Evolutionary conservation across 202 grass and related monocot species (phyloP), one percentile per base, ranked within the genome.

Genomic region (Setaria viridis): DNA sequence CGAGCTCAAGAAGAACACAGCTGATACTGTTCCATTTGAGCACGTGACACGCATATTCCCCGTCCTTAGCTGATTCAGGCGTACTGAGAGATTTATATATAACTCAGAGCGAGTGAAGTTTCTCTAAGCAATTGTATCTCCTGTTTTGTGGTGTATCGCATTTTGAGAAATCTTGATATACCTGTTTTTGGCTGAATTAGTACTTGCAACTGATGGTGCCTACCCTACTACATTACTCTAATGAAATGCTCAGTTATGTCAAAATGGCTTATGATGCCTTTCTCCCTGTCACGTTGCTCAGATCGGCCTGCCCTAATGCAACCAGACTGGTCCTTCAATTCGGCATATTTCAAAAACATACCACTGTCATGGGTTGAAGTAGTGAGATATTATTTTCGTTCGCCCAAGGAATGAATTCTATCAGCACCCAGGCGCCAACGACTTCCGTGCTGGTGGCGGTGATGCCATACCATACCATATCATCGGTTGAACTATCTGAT

Each of bases 21-120:
- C 87, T 55, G 96, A 99, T 64, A 84, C 67, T 0, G 87, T 99
- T 67, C 91, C 91, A 0, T 94, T 96, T 20, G 91, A 99, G 82
- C 97, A 96, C 30, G 66, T 99, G 20, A 99, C 97, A 25, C 92
- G 93, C 72, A 93, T 99, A 81, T 99, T 95, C 74, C 93, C 97
- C 20, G 78, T 89, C 63, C 83, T 99, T 63, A 99, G 93, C 84
- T 99, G 86, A 98, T 89, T 85, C 63, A 78, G 54, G 72, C 79
- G 14, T 37, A 9, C 56, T 9, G 70, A 41, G 50, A 67, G 69
- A 63, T 68, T 39, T 50, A 29, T 39, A 55, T 49, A 80, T 63
- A 80, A 85, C 74, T 50, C n/a, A 51, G 81, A 87, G 46, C 69
- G 7, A 63, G 47, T 64, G 62, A 75, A 87, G 76, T 62, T 80